Evolutionary conservation across 2,329 filamentous ascomycete species (phyloP).

Genomic region (Ceratocystis diversiconidia): DNA sequence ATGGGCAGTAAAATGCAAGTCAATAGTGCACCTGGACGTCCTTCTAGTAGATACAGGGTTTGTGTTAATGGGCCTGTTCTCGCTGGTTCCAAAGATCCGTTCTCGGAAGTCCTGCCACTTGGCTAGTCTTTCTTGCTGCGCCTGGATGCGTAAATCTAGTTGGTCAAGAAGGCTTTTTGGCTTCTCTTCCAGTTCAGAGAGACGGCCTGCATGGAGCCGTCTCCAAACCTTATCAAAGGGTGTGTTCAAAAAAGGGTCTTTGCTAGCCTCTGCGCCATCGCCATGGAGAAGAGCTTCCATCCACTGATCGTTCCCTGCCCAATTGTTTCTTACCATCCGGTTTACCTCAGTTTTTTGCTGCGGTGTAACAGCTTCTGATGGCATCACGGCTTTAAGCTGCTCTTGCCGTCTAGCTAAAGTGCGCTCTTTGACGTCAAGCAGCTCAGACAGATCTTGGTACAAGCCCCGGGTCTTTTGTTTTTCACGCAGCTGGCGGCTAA

Average conservation of each 20-base stretch:
- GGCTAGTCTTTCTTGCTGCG: conserved; percentile 53
- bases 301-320: conserved; percentile 66
- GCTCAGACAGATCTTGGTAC: conserved; percentile 48
- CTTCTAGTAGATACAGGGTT: conserved; percentile 21
- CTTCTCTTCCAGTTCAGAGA: conserved; percentile 41
- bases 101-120: conserved; percentile 59
- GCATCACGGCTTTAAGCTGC: conserved; percentile 25
- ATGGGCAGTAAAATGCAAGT: conserved; percentile 42
- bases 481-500: conserved; percentile 43
- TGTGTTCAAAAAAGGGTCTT: conserved; percentile 49
- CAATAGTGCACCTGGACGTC: conserved; percentile 30
- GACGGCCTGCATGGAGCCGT: conserved; percentile 44
- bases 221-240: conserved; percentile 60
- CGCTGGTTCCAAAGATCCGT: conserved; percentile 29
- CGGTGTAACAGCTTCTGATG: conserved; percentile 27
- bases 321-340: conserved; percentile 53
- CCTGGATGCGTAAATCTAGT: conserved; percentile 51
- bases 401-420: conserved; percentile 42
- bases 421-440: conserved; percentile 49
- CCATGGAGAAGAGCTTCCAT: conserved; percentile 56
- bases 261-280: conserved; percentile 36
- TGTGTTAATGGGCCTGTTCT: conserved; percentile 20
- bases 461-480: conserved; percentile 45
- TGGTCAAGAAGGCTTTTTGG: conserved; percentile 48
- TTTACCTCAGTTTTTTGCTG: conserved; percentile 38